Base-by-base conservation (phyloP, 768 basidiomycete genomes). In the Suillus sp. region DNA sequence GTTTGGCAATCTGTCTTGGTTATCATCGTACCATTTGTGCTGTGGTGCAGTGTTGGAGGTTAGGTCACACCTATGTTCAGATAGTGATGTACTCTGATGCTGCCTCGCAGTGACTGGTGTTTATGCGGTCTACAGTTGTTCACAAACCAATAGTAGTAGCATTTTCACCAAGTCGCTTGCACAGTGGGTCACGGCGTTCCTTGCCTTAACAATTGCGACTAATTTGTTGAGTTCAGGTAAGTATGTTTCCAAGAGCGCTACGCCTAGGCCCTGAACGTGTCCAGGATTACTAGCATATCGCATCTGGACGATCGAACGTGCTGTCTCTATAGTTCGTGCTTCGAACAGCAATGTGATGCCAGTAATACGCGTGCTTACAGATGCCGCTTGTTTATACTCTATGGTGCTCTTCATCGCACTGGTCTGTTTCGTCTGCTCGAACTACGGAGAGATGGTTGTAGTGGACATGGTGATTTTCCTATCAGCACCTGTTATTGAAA, bases 1-100 rank as follows among this genome's bases (percentile, higher is more conserved):
- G 65, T 66, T n/a, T 66, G 65, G 65, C 54, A 59, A 56, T 65
- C 64, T 5, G 2, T 43, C 6, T 62, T 20, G 27, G 8, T 64
- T 40, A 60, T 66, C 54, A 42, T 66, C 8, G 18, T 66, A 32
- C 65, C 59, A 11, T 32, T 56, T 11, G 16, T 64, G 9, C 40
- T 64, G 45, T 63, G 59, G 59, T 42, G 20, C 50, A 43, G 54
- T 37, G 53, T 61, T 37, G 30, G 53, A 40, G 45, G 65, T 25
- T 30, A 25, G 62, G 9, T 40, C 57, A 7, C 37, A n/a, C 42
- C n/a, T 4, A 6, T n/a, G 32, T n/a, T n/a, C 47, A 43, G 25
- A 3, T 8, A 30, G 5, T 58, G 1, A 8, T 35, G 7, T n/a
- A 20, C 18, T 43, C 30, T 56, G 10, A 38, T 27, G n/a, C 9